Evolutionary conservation across 495 filamentous ascomycete genomes (phyloP).

Genomic region (Xylaria flabelliformis): DNA sequence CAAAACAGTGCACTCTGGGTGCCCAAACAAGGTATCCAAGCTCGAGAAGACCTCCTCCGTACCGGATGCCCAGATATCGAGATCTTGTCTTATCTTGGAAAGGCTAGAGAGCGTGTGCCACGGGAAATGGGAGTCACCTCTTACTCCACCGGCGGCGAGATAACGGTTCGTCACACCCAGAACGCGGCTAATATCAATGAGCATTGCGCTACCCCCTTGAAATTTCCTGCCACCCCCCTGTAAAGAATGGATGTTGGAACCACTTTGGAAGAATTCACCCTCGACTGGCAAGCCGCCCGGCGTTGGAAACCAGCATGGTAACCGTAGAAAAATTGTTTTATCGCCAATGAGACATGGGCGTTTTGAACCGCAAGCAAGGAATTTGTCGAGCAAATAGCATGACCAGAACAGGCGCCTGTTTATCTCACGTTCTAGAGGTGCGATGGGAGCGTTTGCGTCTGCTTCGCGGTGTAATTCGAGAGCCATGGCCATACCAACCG

Average conservation of each 20-base stretch:
- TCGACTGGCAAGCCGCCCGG: constrained; percentile 64
- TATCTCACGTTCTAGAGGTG: constrained; percentile 71
- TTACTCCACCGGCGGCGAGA: constrained; percentile 81
- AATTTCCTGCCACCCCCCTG: constrained; percentile 68
- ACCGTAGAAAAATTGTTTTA: constrained; percentile 71
- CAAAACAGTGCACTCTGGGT: constrained; percentile 75
- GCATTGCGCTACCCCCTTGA: constrained; percentile 72
- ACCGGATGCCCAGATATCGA: constrained; percentile 83
- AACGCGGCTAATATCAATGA: constrained; percentile 83
- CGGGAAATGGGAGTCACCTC: constrained; percentile 86
- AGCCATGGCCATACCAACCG: constrained; percentile 80
- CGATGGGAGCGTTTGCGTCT: constrained; percentile 61
- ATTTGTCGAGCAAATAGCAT: constrained; percentile 82
- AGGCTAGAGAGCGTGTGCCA: constrained; percentile 86
- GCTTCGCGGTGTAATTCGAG: constrained; percentile 77
- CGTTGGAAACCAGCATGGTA: constrained; percentile 71
- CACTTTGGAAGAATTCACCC: constrained; percentile 77
- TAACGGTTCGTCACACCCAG: constrained; percentile 85
- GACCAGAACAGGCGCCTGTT: constrained; percentile 81
- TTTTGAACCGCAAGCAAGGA: constrained; percentile 77
- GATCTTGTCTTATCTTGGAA: constrained; percentile 82
- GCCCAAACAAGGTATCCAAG: constrained; percentile 74
- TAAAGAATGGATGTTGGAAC: constrained; percentile 71
- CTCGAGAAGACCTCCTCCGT: constrained; percentile 80
- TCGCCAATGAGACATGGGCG: constrained; percentile 78